phyloP scores from a whole-genome alignment of 1,139 yeast species.

The Hemisphaericaspora xylofermentans region DNA sequence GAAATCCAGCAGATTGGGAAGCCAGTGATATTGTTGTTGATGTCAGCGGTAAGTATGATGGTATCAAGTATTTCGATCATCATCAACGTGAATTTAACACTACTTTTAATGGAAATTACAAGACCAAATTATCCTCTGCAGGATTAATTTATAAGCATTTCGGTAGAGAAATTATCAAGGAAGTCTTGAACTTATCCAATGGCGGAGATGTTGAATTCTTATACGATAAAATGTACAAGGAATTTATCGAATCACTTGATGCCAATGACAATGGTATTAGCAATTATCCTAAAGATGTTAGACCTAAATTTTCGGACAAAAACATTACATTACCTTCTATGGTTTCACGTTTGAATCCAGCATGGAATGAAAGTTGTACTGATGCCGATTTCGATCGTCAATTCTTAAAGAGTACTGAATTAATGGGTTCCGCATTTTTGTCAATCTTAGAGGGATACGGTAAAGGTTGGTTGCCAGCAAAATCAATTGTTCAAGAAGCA shows the following conservation, averaged over 20 bases:
- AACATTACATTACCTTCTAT: constrained; percentile 76
- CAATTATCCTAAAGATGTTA: constrained; percentile 58
- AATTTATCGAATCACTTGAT: constrained; percentile 87
- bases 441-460: constrained; percentile 72
- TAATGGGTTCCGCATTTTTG: constrained; percentile 81
- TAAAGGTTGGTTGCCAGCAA: constrained; percentile 89
- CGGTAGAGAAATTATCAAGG: constrained; percentile 74
- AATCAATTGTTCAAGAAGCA: constrained; percentile 70
- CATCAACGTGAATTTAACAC: constrained; percentile 72
- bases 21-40: constrained; percentile 90
- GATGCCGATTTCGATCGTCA: constrained; percentile 66
- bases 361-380: constrained; percentile 69
- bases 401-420: constrained; percentile 62
- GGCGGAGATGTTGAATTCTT: constrained; percentile 52
- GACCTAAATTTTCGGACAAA: constrained; percentile 33
- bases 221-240: constrained; percentile 74
- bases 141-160: constrained; percentile 92
- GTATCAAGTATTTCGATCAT: constrained; percentile 85
- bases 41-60: constrained; percentile 93
- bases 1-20: constrained; percentile 83
- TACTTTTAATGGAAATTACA: constrained; percentile 34
- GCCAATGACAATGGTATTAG: constrained; percentile 94
- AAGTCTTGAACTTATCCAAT: constrained; percentile 28
- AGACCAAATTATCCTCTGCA: constrained; percentile 87
- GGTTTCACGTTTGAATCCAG: constrained; percentile 75